These are phyloP conservation scores for Magnusiomyces sp. DNA, from an alignment of 1,139 yeast genomes.

Conservation along the genomic window DNA sequence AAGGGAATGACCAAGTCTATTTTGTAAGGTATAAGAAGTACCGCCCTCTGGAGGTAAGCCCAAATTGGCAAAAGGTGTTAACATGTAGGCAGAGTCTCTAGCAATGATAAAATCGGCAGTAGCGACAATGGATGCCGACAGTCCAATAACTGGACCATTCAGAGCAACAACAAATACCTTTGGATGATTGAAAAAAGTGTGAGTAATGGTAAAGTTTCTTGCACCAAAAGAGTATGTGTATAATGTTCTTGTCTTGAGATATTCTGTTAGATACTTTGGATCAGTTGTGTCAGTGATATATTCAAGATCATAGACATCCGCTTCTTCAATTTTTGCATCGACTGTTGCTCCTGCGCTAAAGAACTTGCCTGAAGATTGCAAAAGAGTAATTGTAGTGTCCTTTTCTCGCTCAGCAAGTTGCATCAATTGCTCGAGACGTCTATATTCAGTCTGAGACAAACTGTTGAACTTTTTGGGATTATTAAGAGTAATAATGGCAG, in stretches of 20 bases:
- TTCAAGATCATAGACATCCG: slow-evolving; percentile 19
- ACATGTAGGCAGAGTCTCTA: slow-evolving; percentile 51
- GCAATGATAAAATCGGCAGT: slow-evolving; percentile 72
- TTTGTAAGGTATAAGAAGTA: slow-evolving; percentile 57
- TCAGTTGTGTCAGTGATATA: slow-evolving; percentile 13
- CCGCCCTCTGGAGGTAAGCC: slow-evolving; percentile 85
- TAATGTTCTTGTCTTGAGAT: background rate
- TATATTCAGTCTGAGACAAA: slow-evolving; percentile 57
- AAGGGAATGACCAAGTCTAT: slow-evolving; percentile 64
- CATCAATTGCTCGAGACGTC: slow-evolving; percentile 50
- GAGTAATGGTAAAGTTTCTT: slow-evolving; percentile 62
- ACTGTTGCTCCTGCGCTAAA: slow-evolving; percentile 81
- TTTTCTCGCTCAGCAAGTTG: slow-evolving; percentile 62
- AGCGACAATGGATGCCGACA: slow-evolving; percentile 64
- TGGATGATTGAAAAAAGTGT: slow-evolving; percentile 59
- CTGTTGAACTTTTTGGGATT: slow-evolving; percentile 61
- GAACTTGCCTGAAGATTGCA: slow-evolving; percentile 65
- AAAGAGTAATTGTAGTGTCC: slow-evolving; percentile 54
- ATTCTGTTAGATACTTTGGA: slow-evolving; percentile 3
- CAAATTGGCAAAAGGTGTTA: slow-evolving; percentile 73
- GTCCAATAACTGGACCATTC: slow-evolving; percentile 84
- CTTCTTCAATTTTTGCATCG: slow-evolving; percentile 20
- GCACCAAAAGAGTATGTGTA: slow-evolving; percentile 55
- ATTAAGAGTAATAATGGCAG: slow-evolving; percentile 61
- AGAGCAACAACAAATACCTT: slow-evolving; percentile 68